phyloP scores from a whole-genome alignment of 441 rosid genomes.

The Erysimum cheiri region DNA sequence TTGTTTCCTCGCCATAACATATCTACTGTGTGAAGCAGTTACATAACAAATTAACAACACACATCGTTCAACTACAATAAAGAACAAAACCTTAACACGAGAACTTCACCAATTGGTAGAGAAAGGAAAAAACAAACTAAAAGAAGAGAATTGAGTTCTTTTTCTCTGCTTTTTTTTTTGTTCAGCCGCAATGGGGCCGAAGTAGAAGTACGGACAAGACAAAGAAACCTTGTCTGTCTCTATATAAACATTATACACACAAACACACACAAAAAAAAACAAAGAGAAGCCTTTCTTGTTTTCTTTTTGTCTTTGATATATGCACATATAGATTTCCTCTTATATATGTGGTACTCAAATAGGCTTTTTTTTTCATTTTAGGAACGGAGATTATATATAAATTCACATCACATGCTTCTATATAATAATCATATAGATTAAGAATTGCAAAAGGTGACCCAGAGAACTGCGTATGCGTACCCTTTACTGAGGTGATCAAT shows the following conservation, averaged over 20 bases:
- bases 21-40: neutral
- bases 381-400: constrained; percentile 6
- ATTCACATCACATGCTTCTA: constrained; percentile 39
- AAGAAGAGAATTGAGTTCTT: neutral
- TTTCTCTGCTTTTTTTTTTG: neutral
- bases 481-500: constrained; percentile 22
- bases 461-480: constrained; percentile 33
- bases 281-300: constrained; percentile 19
- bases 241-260: constrained; percentile 41
- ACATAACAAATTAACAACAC: constrained; percentile 22
- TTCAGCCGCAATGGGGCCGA: constrained; percentile 19
- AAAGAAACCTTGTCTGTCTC: constrained; percentile 36
- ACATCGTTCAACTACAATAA: constrained; percentile 21
- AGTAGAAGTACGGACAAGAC: constrained; percentile 35
- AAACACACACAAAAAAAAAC: constrained; percentile 21
- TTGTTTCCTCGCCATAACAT: neutral
- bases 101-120: constrained; percentile 24
- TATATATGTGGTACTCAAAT: constrained; percentile 36
- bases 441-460: constrained; percentile 38
- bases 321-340: constrained; percentile 40
- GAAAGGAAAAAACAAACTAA: neutral
- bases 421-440: constrained; percentile 38
- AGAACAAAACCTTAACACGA: constrained; percentile 14
- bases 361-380: constrained; percentile 6
- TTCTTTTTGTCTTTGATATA: constrained; percentile 16